Evolutionary conservation across 139 green algal species (phyloP).

Genomic region (Chlamydomonas sphaeroides): DNA sequence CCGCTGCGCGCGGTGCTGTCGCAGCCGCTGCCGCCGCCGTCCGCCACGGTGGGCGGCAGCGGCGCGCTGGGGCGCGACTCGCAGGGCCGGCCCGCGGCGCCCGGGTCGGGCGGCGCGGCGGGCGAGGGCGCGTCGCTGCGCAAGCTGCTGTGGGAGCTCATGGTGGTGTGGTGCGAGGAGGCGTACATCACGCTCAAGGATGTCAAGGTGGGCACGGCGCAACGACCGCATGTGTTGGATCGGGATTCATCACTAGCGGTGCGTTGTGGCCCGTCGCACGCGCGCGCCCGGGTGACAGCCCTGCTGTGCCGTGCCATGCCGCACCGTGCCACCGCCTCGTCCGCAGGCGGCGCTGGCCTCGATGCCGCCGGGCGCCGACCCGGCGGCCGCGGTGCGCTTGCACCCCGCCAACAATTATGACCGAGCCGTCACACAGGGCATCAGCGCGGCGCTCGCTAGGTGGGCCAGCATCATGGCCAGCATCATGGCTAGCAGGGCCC

Average conservation of each 20-base stretch:
- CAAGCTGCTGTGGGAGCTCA: slow-evolving; percentile 68
- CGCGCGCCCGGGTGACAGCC: neutral
- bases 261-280: too few species aligned
- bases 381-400: neutral
- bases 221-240: too few species aligned
- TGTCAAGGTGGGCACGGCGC: slow-evolving; percentile 31
- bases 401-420: slow-evolving; percentile 7
- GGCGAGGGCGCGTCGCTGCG: slow-evolving; percentile 8
- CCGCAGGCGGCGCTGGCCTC: slow-evolving; percentile 5
- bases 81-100: neutral
- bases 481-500: too few species aligned
- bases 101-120: neutral
- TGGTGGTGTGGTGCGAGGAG: slow-evolving; percentile 69
- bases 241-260: too few species aligned
- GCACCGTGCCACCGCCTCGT: neutral
- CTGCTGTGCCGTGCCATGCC: neutral
- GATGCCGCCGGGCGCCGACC: neutral
- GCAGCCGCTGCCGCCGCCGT: slow-evolving; percentile 3
- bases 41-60: neutral
- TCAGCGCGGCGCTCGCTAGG: slow-evolving; percentile 4
- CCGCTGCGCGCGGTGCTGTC: slow-evolving; percentile 30
- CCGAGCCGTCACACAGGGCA: slow-evolving; percentile 12
- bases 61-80: slow-evolving; percentile 7
- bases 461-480: neutral
- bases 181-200: slow-evolving; percentile 38